A percentile compares a stretch with the other conserved stretches of the same genome.
These are phyloP conservation scores for Populus tremula DNA, from an alignment of 345 rosid species.

Conservation along the genomic window DNA sequence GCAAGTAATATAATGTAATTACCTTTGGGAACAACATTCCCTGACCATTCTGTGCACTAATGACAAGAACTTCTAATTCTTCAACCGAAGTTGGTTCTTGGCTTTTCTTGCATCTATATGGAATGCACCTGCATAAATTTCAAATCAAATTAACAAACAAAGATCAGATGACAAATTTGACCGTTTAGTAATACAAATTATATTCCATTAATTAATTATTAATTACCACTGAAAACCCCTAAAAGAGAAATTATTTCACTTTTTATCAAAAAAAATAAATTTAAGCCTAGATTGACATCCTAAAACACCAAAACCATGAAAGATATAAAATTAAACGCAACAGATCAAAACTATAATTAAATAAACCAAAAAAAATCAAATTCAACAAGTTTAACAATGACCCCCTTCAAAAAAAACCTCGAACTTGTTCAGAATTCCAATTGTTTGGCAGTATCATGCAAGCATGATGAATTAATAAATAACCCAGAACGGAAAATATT, in stretches of 20 bases:
- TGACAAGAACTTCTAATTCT: constrained; percentile 54
- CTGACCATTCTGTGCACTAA: constrained; percentile 54
- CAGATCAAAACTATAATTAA: neutral
- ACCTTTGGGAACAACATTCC: constrained; percentile 63
- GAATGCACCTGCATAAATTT: constrained; percentile 46
- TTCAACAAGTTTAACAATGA: neutral
- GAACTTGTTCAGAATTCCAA: neutral
- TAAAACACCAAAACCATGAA: neutral
- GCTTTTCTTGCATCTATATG: constrained; percentile 47
- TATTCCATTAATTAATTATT: neutral
- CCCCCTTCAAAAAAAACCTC: neutral
- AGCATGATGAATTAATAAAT: neutral
- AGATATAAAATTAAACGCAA: neutral
- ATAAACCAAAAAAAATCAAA: neutral
- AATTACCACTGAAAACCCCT: neutral
- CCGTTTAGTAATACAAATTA: neutral
- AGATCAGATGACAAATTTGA: neutral
- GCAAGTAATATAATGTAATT: neutral
- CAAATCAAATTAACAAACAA: neutral
- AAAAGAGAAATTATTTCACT: neutral
- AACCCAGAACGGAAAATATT: neutral
- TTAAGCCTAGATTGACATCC: neutral
- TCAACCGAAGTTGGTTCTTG: constrained; percentile 11
- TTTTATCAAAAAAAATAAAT: neutral
- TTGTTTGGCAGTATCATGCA: too few relatives aligned